phyloP scores from a whole-genome alignment of 2,329 filamentous ascomycete genomes.

The Lasiodiplodia citricola region DNA sequence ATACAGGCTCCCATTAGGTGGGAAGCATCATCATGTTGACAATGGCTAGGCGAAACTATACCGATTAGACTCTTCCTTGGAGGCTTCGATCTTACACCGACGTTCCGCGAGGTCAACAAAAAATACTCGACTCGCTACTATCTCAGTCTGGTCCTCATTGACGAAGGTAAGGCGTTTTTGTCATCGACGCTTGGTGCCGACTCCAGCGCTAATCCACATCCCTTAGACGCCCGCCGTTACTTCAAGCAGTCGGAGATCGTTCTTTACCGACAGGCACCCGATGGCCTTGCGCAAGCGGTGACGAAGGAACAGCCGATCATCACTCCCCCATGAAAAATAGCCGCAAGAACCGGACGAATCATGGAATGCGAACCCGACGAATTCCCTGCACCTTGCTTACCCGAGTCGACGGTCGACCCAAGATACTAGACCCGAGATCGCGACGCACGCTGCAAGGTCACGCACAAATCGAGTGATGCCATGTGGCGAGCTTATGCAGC shows the following conservation, averaged over 20 bases:
- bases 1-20: neutral
- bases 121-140: constrained; percentile 99
- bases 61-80: constrained; percentile 96
- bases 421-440: constrained; percentile 3
- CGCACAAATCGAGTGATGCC: neutral
- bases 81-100: constrained; percentile 95
- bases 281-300: constrained; percentile 54
- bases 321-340: constrained; percentile 14
- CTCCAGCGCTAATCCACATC: constrained; percentile 29
- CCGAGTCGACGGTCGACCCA: neutral
- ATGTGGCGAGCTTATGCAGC: neutral
- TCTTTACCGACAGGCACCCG: constrained; percentile 78
- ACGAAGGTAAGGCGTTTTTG: constrained; percentile 70
- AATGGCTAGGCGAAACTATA: constrained; percentile 74
- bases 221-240: constrained; percentile 88
- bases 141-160: constrained; percentile 91
- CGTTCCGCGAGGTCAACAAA: constrained; percentile 99
- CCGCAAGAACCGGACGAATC: constrained; percentile 6
- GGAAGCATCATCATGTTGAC: constrained; percentile 32
- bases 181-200: neutral
- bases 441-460: neutral
- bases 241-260: constrained; percentile 99
- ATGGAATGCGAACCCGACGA: constrained; percentile 5
- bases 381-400: constrained; percentile 12
- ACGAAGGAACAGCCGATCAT: constrained; percentile 49